Conservation (phyloP, 306 rosid species). For the Dalbergia oliveri region DNA sequence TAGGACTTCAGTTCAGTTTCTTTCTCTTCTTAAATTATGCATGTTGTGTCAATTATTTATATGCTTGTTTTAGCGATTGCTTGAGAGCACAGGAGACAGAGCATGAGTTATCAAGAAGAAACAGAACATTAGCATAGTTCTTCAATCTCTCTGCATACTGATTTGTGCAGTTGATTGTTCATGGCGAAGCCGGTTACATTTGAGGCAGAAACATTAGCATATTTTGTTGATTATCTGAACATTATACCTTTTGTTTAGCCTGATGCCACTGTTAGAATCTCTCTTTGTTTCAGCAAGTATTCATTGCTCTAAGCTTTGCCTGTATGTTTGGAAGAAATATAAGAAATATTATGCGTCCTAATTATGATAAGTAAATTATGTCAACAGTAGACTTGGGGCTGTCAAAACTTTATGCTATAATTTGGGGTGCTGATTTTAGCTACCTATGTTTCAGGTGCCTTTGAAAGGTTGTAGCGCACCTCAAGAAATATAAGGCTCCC, state of each 20-base stretch:
- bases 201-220: too few relatives aligned
- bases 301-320: background rate
- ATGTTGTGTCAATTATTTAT: background rate
- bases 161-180: too few relatives aligned
- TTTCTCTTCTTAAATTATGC: background rate
- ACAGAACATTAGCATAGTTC: too few relatives aligned
- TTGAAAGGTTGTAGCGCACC: slow-evolving; percentile 98
- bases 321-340: background rate
- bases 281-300: background rate
- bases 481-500: slow-evolving; percentile 98
- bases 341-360: background rate
- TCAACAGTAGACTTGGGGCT: background rate
- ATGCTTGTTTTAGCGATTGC: too few relatives aligned
- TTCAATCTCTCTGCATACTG: too few relatives aligned
- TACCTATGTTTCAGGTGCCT: slow-evolving; percentile 79
- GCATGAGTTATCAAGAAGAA: too few relatives aligned
- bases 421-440: slow-evolving; percentile 38
- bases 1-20: background rate
- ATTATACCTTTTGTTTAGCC: too few relatives aligned
- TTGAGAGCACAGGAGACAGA: too few relatives aligned
- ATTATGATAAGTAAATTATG: background rate
- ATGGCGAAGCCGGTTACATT: too few relatives aligned
- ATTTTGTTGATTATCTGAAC: too few relatives aligned
- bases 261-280: too few relatives aligned
- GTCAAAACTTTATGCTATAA: slow-evolving; percentile 13